Base-by-base conservation (phyloP, 768 basidiomycete species). In the Naematelia encephala region DNA sequence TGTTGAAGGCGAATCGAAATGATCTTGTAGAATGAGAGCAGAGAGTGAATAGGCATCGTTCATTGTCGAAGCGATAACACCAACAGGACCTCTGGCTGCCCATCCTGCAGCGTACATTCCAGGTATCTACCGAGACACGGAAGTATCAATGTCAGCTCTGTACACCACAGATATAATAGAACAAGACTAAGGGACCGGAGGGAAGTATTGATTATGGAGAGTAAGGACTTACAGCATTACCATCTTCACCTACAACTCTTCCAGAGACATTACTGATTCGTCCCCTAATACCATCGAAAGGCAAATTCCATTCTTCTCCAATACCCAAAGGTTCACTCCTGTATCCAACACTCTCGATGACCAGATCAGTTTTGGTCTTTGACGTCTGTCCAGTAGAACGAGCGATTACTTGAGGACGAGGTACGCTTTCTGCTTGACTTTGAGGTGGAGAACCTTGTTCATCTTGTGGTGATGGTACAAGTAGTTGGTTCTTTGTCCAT, bases 61-160 rank as follows among this genome's bases (percentile, higher is more conserved):
- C 91, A 99, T 91, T 29, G 96, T 96, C 2, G 86, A 82, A 1
- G 91, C 92, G 46, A 98, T 81, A 12, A 98, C 92, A 10, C 93
- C 93, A 53, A 84, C 86, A 0, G 96, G 92, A 30, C 94, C 94
- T 2, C 84, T 85, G 1, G 90, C 87, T 1, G 90, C 87, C 96
- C 96, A 99, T 10, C 94, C 94, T 1, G 89, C 87, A 1, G 90
- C 87, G 72, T 96, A 99, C n/a, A 93, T 84, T 34, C 80, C 81
- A 3, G 77, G 70, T 4, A 81, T 57, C 76, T 79, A n/a, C n/a
- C n/a, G n/a, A n/a, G n/a, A n/a, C n/a, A n/a, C n/a, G n/a, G n/a
- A n/a, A n/a, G n/a, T n/a, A n/a, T n/a, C n/a, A n/a, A n/a, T n/a
- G n/a, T n/a, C n/a, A n/a, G n/a, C n/a, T n/a, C n/a, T n/a, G n/a